Percentiles rank a stretch among this genome's conserved stretches.
phyloP scores from a whole-genome alignment of 2,329 filamentous ascomycete species.

The Akanthomyces lecanii region DNA sequence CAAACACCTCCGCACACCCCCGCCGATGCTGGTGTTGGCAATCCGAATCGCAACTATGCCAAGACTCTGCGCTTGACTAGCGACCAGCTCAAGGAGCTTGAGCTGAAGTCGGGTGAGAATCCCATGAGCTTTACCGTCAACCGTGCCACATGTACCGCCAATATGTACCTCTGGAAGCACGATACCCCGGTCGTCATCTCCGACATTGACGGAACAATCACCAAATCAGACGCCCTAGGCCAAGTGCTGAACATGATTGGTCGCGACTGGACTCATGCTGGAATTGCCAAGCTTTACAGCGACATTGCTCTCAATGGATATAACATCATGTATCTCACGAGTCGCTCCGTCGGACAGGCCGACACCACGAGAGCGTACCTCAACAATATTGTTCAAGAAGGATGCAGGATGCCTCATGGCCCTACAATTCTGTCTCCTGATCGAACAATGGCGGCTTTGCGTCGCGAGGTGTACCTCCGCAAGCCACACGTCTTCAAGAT shows the following conservation, averaged over 20 bases:
- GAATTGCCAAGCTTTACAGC: slow-evolving; percentile 94
- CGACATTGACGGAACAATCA: slow-evolving; percentile 98
- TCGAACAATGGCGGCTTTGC: slow-evolving; percentile 85
- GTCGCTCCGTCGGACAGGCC: slow-evolving; percentile 86
- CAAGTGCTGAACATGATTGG: slow-evolving; percentile 96
- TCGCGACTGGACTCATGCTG: slow-evolving; percentile 94
- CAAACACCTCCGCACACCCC: slow-evolving; percentile 67
- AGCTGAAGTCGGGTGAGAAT: slow-evolving; percentile 82
- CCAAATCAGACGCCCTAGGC: slow-evolving; percentile 90
- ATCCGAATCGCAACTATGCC: slow-evolving; percentile 83
- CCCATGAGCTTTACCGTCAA: slow-evolving; percentile 96
- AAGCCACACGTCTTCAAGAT: slow-evolving; percentile 99
- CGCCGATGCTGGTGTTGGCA: slow-evolving; percentile 60
- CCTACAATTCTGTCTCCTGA: slow-evolving; percentile 95
- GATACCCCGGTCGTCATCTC: slow-evolving; percentile 94
- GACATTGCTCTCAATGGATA: slow-evolving; percentile 95
- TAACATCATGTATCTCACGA: slow-evolving; percentile 98
- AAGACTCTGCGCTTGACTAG: slow-evolving; percentile 94
- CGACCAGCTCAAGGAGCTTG: slow-evolving; percentile 83
- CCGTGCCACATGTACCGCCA: slow-evolving; percentile 82
- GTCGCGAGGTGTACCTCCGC: slow-evolving; percentile 87
- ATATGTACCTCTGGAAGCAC: slow-evolving; percentile 90
- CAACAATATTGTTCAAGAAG: slow-evolving; percentile 83
- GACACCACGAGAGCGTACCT: slow-evolving; percentile 88
- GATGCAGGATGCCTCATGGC: slow-evolving; percentile 78